Percentiles rank a stretch among this genome's conserved stretches.
These are phyloP conservation scores for Xylaria hypoxylon DNA, from an alignment of 2,329 filamentous ascomycete species.

Conservation along the genomic window DNA sequence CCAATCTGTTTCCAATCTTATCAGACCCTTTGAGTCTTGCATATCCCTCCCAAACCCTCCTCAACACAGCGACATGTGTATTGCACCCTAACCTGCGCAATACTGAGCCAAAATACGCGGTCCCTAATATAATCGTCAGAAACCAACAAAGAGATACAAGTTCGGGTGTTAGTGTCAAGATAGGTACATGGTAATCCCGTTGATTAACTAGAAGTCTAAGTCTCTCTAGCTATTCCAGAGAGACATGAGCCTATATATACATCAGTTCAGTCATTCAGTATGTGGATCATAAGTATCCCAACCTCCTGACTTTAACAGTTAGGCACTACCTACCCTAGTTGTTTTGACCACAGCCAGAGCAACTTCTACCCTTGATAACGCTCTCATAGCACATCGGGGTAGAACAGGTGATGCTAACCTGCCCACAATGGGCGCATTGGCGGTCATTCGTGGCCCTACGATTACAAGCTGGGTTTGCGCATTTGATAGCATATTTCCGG, in stretches of 20 bases:
- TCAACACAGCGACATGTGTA: neutral
- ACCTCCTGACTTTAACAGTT: too few species aligned
- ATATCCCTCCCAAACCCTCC: neutral
- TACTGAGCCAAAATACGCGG: neutral
- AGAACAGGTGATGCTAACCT: neutral
- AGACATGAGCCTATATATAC: too few species aligned
- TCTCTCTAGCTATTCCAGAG: too few species aligned
- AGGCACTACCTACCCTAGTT: neutral
- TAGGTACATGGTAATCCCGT: too few species aligned
- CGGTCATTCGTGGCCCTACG: neutral
- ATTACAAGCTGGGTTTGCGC: neutral
- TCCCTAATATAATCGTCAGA: neutral
- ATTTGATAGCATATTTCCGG: neutral
- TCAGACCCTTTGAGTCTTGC: neutral
- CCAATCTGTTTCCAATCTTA: neutral
- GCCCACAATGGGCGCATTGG: neutral
- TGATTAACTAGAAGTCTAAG: too few species aligned
- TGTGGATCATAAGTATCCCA: too few species aligned
- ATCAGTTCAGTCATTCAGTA: too few species aligned
- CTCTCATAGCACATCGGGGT: neutral
- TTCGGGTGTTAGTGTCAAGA: too few species aligned
- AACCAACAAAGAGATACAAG: neutral
- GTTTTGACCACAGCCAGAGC: neutral
- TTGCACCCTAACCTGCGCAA: neutral
- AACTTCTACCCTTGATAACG: conserved; percentile 1